Base-by-base conservation (phyloP, 208 protist genomes). In the Trypanosoma theileri region DNA sequence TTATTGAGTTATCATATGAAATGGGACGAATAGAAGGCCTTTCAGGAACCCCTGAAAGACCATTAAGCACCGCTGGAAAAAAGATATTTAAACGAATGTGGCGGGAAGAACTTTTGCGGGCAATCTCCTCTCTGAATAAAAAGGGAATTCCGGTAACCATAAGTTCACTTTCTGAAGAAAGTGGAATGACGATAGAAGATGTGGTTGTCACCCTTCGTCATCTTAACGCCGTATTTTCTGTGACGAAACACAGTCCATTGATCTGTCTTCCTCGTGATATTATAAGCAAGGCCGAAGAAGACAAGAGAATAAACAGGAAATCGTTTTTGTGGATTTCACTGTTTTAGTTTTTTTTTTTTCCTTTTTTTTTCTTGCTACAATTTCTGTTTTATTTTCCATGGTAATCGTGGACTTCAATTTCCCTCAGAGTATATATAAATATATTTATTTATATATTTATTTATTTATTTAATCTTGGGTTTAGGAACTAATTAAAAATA, bases 1-100 rank as follows among this genome's bases (percentile, higher is more conserved):
- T 92, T 9, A 81, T 80, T 14, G 77, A 86, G 11, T 73, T 93
- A 6, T 90, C 84, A 22, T 93, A 90, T 63, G 82, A 90, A 60
- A 77, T 93, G n/a, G 82, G 75, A 14, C 74, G 82, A 8, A 68
- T 71, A 28, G 87, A 93, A 35, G 75, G 74, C 24, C 69, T 82
- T 66, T 71, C 81, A 0, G 84, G 84, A 26, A 88, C 84, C 1
- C 84, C 87, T 3, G 87, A 93, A 66, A 82, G 84, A 14, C 87
- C 84, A 4, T 59, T 93, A 24, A 93, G 87, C 58, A 53, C 22
- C 10, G 73, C 74, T 44, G 87, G 84, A 12, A 87, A 85, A 48
- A 60, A 52, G 8, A 71, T 93, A 46, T 93, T 93, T 80, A 62
- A 75, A 4, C 82, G 81, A 63, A 81, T 85, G 6, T 90, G 87